phyloP scores from a whole-genome alignment of 331 rosid genomes.

The Cydonia oblonga region DNA sequence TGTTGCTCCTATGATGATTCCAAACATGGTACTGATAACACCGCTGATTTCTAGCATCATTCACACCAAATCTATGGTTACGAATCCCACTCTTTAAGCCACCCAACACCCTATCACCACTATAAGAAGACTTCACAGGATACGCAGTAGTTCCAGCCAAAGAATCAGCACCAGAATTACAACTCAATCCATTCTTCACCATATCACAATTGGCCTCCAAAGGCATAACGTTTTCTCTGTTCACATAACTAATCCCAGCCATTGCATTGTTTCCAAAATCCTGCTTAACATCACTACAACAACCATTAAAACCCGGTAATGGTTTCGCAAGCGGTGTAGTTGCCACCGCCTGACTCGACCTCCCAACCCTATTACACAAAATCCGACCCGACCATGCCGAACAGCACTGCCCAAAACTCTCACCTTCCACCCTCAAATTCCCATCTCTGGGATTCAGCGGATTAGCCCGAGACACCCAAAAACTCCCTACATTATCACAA shows the following conservation, averaged over 20 bases:
- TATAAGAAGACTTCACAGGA: background rate
- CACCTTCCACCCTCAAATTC: constrained; percentile 9
- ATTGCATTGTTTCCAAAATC: background rate
- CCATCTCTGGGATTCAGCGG: constrained; percentile 12
- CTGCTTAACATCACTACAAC: background rate
- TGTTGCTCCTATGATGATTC: background rate
- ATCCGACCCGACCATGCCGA: background rate
- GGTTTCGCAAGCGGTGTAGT: background rate
- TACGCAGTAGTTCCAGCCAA: background rate
- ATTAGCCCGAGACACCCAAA: background rate
- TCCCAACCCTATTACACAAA: constrained; percentile 3
- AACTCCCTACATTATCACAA: background rate
- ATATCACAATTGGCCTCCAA: background rate
- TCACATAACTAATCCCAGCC: background rate
- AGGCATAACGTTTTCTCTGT: constrained; percentile 21
- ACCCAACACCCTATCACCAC: background rate
- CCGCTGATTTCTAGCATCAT: constrained; percentile 6
- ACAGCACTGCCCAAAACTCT: background rate
- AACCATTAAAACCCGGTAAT: background rate
- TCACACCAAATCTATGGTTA: constrained; percentile 1
- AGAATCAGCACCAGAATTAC: background rate
- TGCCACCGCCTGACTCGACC: background rate
- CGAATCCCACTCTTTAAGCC: constrained; percentile 5
- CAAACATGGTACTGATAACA: background rate
- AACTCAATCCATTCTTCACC: too few species aligned